Evolutionary conservation across 768 basidiomycete species (phyloP).

Genomic region (Chalciporus pseudorubinellus): DNA sequence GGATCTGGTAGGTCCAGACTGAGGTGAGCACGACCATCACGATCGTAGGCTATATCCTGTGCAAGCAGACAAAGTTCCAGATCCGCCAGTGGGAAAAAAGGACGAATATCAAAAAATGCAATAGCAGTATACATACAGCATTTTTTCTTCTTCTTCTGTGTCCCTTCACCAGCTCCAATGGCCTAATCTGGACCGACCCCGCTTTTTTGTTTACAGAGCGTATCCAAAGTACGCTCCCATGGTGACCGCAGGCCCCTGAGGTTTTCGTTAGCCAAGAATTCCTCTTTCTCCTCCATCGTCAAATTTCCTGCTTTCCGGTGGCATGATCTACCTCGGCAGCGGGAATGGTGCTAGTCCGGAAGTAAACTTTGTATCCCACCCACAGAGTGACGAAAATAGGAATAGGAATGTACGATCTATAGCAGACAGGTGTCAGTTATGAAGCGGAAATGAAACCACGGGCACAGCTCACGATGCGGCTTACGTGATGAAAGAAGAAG

Average conservation of each 20-base stretch:
- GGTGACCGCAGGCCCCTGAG: slow-evolving; percentile 35
- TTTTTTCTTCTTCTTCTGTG: too few species aligned
- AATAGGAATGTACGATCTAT: slow-evolving; percentile 16
- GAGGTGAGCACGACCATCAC: not conserved
- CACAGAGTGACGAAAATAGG: slow-evolving; percentile 13
- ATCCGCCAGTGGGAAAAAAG: not conserved
- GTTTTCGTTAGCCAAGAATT: slow-evolving; percentile 45
- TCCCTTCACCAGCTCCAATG: too few species aligned
- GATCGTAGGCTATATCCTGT: too few species aligned
- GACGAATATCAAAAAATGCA: not conserved
- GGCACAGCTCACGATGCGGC: slow-evolving; percentile 23
- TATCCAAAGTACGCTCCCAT: slow-evolving; percentile 11
- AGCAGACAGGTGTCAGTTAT: slow-evolving; percentile 10
- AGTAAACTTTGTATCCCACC: slow-evolving; percentile 26
- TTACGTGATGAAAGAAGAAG: slow-evolving; percentile 60
- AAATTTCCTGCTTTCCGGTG: slow-evolving; percentile 55
- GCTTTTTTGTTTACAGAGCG: not conserved
- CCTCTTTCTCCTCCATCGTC: slow-evolving; percentile 54
- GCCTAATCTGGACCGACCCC: not conserved
- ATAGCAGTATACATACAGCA: too few species aligned
- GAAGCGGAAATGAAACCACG: slow-evolving; percentile 28
- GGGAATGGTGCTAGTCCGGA: slow-evolving; percentile 25
- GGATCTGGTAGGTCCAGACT: not conserved
- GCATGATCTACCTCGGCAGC: slow-evolving; percentile 57
- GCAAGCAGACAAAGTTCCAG: not conserved